Evolutionary conservation across 169 alveolate species (phyloP).

Genomic region (Plasmodium knowlesi): DNA sequence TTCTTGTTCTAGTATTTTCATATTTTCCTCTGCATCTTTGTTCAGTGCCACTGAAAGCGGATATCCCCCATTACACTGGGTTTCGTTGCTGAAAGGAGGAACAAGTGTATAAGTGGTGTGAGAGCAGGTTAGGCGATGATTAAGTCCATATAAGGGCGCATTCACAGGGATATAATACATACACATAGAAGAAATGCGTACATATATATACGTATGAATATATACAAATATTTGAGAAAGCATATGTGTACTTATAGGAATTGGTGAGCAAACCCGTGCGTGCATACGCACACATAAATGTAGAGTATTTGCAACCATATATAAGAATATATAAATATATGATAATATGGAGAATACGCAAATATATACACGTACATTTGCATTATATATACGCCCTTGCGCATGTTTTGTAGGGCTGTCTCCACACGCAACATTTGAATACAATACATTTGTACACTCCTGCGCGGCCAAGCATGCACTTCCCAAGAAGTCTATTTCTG

Average conservation of each 20-base stretch:
- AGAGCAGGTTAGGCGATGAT: background rate
- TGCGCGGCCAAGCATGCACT: background rate
- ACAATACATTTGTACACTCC: background rate
- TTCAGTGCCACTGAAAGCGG: conserved; percentile 77
- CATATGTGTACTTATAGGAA: background rate
- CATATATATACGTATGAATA: too few species aligned
- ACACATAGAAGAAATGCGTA: too few species aligned
- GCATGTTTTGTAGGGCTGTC: background rate
- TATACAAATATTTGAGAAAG: too few species aligned
- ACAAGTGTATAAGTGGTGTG: background rate
- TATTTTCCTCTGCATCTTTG: conserved; percentile 51
- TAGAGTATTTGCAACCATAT: background rate
- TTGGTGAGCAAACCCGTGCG: background rate
- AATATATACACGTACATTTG: conserved; percentile 5
- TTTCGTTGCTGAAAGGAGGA: conserved; percentile 77
- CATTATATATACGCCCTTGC: background rate
- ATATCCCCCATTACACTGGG: conserved; percentile 81
- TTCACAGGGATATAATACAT: background rate
- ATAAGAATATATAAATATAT: background rate
- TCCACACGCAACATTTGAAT: background rate
- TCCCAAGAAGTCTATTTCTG: background rate
- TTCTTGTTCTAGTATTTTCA: conserved; percentile 79
- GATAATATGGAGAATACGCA: background rate
- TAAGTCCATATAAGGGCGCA: background rate
- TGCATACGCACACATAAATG: background rate